Evolutionary conservation across 1,284 basidiomycete genomes (phyloP), one percentile per base, ranked within the genome.

Genomic region (Pseudozyma pruni): DNA sequence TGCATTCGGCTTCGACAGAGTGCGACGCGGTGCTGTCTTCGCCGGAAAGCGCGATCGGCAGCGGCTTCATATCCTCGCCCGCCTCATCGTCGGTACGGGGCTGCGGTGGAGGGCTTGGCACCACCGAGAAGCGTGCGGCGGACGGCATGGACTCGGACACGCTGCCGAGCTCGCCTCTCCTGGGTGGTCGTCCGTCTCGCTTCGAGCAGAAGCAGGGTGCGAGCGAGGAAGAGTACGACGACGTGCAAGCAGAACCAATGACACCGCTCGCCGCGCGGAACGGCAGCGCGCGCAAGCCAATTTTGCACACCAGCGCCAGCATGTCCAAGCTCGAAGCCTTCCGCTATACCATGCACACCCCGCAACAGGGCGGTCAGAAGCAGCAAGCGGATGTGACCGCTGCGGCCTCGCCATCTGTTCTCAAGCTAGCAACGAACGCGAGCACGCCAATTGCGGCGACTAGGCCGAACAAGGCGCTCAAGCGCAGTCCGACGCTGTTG

Each of bases 1-100:
- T 53, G 51, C 27, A 44, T 32, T 50, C 50, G 22, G 51, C 23
- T 11, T 25, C n/a, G 32, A 49, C 53, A 8, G 47, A 50, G 40
- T 13, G 38, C 14, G 49, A 39, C 4, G 46, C 27, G 19, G 45
- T 20, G 27, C 9, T 52, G 8, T 60, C 53, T 10, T 59, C 63
- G 39, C 66, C 63, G 2, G 60, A 61, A 27, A 64, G 50, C 27
- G 45, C 17, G 39, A 40, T 40, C 4, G 56, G 49, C 8, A 63
- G 59, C 32, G 70, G 70, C 0, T 62, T 72, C 14, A 72, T 72
- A 40, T 72, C 64, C 23, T 64, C 60, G 19, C 70, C 70, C 11
- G 60, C 62, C 19, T 64, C 64, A 19, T 69, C 70, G 27, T 57
- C 53, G 17, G 51, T 59, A 8, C 34, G 39, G 9, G 20, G 44